These are phyloP conservation scores for Hemileccinum impolitum DNA, from an alignment of 768 basidiomycete genomes.

Conservation along the genomic window DNA sequence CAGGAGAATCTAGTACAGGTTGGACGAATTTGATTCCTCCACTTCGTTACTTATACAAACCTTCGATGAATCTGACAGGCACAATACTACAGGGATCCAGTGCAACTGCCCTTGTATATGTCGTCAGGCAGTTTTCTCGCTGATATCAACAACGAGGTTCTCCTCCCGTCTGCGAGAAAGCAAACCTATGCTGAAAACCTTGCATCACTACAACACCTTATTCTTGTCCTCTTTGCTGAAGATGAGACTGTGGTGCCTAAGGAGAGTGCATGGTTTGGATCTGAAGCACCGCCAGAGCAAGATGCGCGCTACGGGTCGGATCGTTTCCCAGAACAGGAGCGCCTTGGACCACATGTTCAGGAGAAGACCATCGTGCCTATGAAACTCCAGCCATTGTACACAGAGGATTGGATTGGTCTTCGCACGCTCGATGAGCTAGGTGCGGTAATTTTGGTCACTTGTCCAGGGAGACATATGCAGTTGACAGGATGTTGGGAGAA, in stretches of 20 bases:
- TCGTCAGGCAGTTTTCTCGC: conserved; percentile 63
- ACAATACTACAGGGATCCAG: conserved; percentile 81
- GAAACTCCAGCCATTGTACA: conserved; percentile 68
- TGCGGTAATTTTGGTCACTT: conserved; percentile 54
- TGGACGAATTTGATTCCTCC: not conserved
- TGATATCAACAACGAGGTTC: conserved; percentile 72
- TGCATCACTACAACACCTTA: conserved; percentile 56
- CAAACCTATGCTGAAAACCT: conserved; percentile 58
- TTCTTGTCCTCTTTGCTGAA: conserved; percentile 69
- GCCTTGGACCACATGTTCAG: conserved; percentile 1
- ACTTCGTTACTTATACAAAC: not conserved
- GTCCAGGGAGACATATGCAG: conserved; percentile 77
- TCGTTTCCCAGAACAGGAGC: conserved; percentile 11
- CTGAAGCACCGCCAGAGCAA: conserved; percentile 47
- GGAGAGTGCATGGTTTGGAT: conserved; percentile 85
- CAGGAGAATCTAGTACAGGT: conserved; percentile 77
- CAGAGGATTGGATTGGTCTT: conserved; percentile 80
- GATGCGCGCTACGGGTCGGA: conserved; percentile 12
- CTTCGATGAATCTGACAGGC: conserved; percentile 45
- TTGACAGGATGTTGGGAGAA: conserved; percentile 60
- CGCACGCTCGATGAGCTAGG: conserved; percentile 65
- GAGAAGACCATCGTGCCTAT: conserved; percentile 58
- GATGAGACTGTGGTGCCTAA: conserved; percentile 82
- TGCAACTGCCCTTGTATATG: conserved; percentile 56
- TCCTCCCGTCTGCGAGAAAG: conserved; percentile 48